phyloP scores from a whole-genome alignment of 108 stramenopile species.

The Stephanodiscus minutulus region DNA sequence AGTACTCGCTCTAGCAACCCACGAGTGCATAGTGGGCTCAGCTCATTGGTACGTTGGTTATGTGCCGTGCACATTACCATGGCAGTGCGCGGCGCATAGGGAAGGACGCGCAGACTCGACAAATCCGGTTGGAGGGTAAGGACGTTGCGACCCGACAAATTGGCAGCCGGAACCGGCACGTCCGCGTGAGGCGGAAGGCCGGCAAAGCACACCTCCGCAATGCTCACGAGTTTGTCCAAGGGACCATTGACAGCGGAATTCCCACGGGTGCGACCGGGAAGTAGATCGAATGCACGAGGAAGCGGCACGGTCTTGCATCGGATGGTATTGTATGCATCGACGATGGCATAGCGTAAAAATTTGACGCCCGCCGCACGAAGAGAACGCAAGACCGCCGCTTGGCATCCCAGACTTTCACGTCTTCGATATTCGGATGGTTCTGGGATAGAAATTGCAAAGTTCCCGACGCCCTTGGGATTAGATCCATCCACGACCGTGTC shows the following conservation, averaged over 20 bases:
- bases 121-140: conserved; percentile 66
- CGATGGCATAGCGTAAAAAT: conserved; percentile 65
- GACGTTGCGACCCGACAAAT: conserved; percentile 59
- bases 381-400: conserved; percentile 62
- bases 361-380: conserved; percentile 73
- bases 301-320: conserved; percentile 72
- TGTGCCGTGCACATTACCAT: conserved; percentile 67
- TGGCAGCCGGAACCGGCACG: conserved; percentile 49
- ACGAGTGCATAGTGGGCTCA: conserved; percentile 76
- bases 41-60: conserved; percentile 53
- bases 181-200: conserved; percentile 66
- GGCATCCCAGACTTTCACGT: conserved; percentile 19
- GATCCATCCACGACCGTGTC: not conserved
- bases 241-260: conserved; percentile 10
- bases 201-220: conserved; percentile 72
- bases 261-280: conserved; percentile 4
- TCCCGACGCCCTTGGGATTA: not conserved
- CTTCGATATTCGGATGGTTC: conserved; percentile 21
- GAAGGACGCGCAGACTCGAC: conserved; percentile 61
- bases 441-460: conserved; percentile 10
- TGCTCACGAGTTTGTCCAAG: conserved; percentile 44
- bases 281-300: conserved; percentile 25
- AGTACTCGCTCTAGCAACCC: conserved; percentile 61
- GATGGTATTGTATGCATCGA: conserved; percentile 73
- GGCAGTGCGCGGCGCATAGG: conserved; percentile 74